These are phyloP conservation scores for Naegleria lovaniensis DNA, from an alignment of 208 protist genomes.

Conservation along the genomic window DNA sequence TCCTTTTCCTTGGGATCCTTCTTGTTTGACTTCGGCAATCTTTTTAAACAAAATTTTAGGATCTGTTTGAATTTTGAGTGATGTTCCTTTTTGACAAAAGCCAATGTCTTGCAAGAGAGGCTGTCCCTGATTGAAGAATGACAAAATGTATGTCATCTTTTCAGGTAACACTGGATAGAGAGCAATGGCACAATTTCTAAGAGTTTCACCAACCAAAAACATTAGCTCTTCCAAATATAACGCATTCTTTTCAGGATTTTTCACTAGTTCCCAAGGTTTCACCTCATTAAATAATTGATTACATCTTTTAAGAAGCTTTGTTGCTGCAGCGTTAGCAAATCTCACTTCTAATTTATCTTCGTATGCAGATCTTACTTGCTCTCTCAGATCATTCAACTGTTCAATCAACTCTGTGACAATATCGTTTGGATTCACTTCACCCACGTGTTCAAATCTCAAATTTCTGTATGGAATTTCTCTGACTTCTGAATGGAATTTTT, in stretches of 20 bases:
- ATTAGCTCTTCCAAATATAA: background rate
- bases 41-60: background rate
- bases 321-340: background rate
- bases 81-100: background rate
- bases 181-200: background rate
- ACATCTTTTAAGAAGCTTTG: background rate
- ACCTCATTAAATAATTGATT: conserved; percentile 20
- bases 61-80: background rate
- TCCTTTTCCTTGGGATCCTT: background rate
- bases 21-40: background rate
- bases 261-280: background rate
- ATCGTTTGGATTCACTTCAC: background rate
- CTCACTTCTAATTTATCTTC: background rate
- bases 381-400: background rate
- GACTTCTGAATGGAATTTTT: background rate
- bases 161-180: background rate
- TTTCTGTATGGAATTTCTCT: background rate
- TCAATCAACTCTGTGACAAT: background rate
- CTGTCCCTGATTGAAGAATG: background rate
- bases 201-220: background rate
- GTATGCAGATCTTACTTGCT: background rate
- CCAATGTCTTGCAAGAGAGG: background rate
- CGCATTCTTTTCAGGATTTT: background rate
- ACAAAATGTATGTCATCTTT: background rate
- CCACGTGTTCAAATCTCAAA: background rate